phyloP scores from a whole-genome alignment of 2,329 filamentous ascomycete species.

The Phialocephala subalpina region DNA sequence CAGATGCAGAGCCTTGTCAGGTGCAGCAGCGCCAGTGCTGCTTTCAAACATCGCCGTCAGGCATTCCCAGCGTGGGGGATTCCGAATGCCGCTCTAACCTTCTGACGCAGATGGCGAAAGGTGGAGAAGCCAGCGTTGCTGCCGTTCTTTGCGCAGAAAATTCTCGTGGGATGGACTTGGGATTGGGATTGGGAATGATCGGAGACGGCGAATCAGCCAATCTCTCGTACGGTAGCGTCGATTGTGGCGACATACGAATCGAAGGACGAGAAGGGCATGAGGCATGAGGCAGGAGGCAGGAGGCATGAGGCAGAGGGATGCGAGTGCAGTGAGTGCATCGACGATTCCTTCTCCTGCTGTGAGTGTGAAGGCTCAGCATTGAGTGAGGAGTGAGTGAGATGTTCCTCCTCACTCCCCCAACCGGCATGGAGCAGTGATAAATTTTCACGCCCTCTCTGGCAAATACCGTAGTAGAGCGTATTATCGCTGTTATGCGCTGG shows the following conservation, averaged over 20 bases:
- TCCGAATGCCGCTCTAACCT: slow-evolving; percentile 32
- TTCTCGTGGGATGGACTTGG: background rate
- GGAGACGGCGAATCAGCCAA: slow-evolving; percentile 2
- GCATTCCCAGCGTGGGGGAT: slow-evolving; percentile 40
- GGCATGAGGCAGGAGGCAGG: background rate
- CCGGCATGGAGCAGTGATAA: background rate
- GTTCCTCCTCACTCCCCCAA: background rate
- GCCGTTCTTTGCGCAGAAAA: slow-evolving; percentile 1
- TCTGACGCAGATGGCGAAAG: background rate
- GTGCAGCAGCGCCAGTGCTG: slow-evolving; percentile 4
- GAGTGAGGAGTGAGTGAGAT: background rate
- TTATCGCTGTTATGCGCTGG: too few species aligned
- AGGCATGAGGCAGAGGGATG: background rate
- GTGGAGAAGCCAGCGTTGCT: background rate
- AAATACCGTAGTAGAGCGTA: background rate
- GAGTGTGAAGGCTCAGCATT: background rate
- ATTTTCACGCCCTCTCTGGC: background rate
- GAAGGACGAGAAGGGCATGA: background rate
- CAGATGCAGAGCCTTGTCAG: slow-evolving; percentile 5
- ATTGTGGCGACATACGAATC: slow-evolving; percentile 2
- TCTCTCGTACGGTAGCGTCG: background rate
- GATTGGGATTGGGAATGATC: background rate
- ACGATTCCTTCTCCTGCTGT: background rate
- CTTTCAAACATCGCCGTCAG: slow-evolving; percentile 19
- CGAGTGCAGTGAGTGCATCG: background rate